Conservation (phyloP, 208 protist genomes). For the Trypanosoma platydactyli region DNA sequence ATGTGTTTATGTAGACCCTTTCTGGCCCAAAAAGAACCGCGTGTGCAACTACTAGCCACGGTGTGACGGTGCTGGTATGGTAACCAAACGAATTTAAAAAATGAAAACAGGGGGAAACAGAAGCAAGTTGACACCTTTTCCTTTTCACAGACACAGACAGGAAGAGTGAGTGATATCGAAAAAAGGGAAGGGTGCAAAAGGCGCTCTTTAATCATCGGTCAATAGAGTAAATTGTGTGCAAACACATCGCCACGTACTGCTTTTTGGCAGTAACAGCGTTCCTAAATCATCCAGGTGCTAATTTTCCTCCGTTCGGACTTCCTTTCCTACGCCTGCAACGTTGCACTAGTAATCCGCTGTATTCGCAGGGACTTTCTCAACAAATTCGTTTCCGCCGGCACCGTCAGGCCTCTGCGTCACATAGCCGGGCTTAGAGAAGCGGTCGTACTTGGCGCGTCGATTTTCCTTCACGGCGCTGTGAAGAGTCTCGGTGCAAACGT, state of each 20-base stretch:
- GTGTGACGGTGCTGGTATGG: too few relatives aligned
- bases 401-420: constrained; percentile 57
- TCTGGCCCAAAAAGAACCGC: too few relatives aligned
- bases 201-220: too few relatives aligned
- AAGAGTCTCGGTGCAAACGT: constrained; percentile 84
- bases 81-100: background rate
- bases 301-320: background rate
- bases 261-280: constrained; percentile 2
- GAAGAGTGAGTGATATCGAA: background rate
- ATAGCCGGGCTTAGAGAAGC: constrained; percentile 78
- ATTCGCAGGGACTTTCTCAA: constrained; percentile 68
- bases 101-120: background rate
- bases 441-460: constrained; percentile 58
- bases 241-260: background rate
- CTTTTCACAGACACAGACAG: too few relatives aligned
- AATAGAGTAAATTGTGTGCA: background rate
- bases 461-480: constrained; percentile 78
- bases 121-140: too few relatives aligned
- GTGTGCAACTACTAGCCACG: too few relatives aligned
- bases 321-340: background rate
- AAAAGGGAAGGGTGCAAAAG: background rate
- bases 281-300: constrained; percentile 1
- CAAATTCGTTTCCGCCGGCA: constrained; percentile 50
- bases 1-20: background rate
- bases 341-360: constrained; percentile 76